Evolutionary conservation across 2,329 filamentous ascomycete species (phyloP).

Genomic region (Elsinoe australis): DNA sequence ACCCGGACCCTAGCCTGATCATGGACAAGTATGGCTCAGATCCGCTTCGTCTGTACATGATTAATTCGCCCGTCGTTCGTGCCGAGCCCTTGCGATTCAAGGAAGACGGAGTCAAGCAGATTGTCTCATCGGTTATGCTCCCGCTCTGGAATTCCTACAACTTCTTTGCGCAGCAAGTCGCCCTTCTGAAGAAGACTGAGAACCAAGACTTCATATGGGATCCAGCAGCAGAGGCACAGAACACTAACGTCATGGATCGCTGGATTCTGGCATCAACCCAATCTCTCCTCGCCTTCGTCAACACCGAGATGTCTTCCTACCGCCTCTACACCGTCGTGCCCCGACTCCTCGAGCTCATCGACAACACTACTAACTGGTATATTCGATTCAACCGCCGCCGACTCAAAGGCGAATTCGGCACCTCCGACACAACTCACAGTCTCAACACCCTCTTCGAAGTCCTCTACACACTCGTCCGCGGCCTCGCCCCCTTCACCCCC

Average conservation of each 20-base stretch:
- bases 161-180: slow-evolving; percentile 86
- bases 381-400: slow-evolving; percentile 89
- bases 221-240: slow-evolving; percentile 63
- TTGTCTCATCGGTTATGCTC: slow-evolving; percentile 82
- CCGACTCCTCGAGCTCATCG: slow-evolving; percentile 62
- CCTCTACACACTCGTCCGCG: slow-evolving; percentile 77
- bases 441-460: slow-evolving; percentile 93
- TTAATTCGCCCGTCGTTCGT: slow-evolving; percentile 91
- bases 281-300: slow-evolving; percentile 82
- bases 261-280: slow-evolving; percentile 94
- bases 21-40: slow-evolving; percentile 88
- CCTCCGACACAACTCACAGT: slow-evolving; percentile 80
- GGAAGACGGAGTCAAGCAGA: slow-evolving; percentile 86
- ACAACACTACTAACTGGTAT: slow-evolving; percentile 98
- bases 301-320: slow-evolving; percentile 79
- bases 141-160: slow-evolving; percentile 96
- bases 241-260: slow-evolving; percentile 88
- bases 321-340: slow-evolving; percentile 79
- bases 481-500: slow-evolving; percentile 87
- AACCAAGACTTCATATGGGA: slow-evolving; percentile 71
- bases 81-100: slow-evolving; percentile 88
- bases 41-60: slow-evolving; percentile 87
- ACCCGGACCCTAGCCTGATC: slow-evolving; percentile 75
- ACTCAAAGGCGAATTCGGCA: slow-evolving; percentile 79
- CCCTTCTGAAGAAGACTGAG: slow-evolving; percentile 77